A percentile compares a stretch with the other conserved stretches of the same genome.
Evolutionary conservation across 176 grass and related monocot genomes (phyloP).

Genomic region (Oryza meridionalis): DNA sequence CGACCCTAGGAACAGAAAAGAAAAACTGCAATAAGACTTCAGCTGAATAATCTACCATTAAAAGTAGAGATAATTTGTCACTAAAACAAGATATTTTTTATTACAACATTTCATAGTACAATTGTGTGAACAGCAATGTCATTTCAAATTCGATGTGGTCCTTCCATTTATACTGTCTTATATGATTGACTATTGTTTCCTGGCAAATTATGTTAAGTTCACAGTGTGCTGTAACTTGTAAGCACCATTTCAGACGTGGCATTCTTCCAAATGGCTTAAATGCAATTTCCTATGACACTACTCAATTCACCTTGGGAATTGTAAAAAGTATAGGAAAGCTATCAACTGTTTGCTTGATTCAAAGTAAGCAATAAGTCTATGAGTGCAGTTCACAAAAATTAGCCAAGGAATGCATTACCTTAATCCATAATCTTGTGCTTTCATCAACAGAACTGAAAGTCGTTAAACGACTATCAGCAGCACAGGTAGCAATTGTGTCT

Average conservation of each 20-base stretch:
- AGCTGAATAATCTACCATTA: slow-evolving; percentile 25
- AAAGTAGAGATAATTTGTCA: background rate
- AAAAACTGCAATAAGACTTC: slow-evolving; percentile 32
- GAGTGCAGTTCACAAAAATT: slow-evolving; percentile 6
- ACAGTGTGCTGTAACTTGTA: background rate
- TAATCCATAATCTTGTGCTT: slow-evolving; percentile 94
- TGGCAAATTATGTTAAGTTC: background rate
- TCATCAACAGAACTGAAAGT: slow-evolving; percentile 77
- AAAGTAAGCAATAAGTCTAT: background rate
- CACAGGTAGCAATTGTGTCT: slow-evolving; percentile 76
- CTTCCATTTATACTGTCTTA: background rate
- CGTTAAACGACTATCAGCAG: slow-evolving; percentile 93
- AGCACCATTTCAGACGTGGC: slow-evolving; percentile 2
- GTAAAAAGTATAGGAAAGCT: background rate
- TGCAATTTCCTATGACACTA: background rate
- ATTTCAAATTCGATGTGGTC: background rate
- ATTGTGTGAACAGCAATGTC: background rate
- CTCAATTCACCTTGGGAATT: too few relatives aligned
- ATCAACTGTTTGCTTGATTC: slow-evolving; percentile 15
- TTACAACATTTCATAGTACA: background rate
- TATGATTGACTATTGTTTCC: background rate
- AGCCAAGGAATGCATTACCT: slow-evolving; percentile 49
- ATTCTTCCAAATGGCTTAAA: background rate
- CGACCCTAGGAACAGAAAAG: slow-evolving; percentile 63
- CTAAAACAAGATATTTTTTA: slow-evolving; percentile 26